Evolutionary conservation across 179 eudicot genomes (phyloP), one percentile per base, ranked within the genome.

Genomic region (Pouteria campechiana): DNA sequence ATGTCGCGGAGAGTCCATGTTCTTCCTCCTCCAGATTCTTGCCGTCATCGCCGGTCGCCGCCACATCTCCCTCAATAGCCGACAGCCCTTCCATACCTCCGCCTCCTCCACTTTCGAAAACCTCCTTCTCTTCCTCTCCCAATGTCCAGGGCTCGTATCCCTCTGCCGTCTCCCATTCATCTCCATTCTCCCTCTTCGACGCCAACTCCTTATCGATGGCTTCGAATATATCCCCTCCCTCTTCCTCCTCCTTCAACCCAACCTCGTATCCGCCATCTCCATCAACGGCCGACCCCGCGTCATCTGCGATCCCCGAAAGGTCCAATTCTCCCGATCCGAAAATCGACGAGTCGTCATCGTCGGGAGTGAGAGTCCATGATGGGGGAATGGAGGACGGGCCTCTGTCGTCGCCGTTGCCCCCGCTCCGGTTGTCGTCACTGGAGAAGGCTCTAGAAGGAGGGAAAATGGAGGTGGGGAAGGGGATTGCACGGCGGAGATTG

Each of bases 11-110:
- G 12, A 84, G 76, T 25, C 32, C 52, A 43, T 73, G 58, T 69
- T 75, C 83, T 46, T 88, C 95, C 50, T 50, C 55, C 43, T 73
- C 69, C 19, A 88, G 81, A 25, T 25, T 25, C 48, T 55, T 55
- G 15, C 52, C 64, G 17, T 69, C 55, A 44, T 66, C 76, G 34
- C 29, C 29, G 38, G 22, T 38, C 15, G 45, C 55, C 25, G 19
- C 39, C 11, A 54, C 40, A 43, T 55, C 42, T 18, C 36, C 44
- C 14, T 1, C 52, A 10, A 3, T 37, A 29, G 17, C 60, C 5
- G 36, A 41, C 24, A 20, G 33, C 40, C 50, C 44, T 10, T 22
- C 65, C 21, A 15, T 55, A 24, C 32, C 57, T 4, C n/a, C 48
- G 13, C 6, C 34, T 17, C 32, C 49, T 20, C 23, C 22, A 40